Evolutionary conservation across 2,329 filamentous ascomycete species (phyloP).

Genomic region (Aureobasidium mangrovei): DNA sequence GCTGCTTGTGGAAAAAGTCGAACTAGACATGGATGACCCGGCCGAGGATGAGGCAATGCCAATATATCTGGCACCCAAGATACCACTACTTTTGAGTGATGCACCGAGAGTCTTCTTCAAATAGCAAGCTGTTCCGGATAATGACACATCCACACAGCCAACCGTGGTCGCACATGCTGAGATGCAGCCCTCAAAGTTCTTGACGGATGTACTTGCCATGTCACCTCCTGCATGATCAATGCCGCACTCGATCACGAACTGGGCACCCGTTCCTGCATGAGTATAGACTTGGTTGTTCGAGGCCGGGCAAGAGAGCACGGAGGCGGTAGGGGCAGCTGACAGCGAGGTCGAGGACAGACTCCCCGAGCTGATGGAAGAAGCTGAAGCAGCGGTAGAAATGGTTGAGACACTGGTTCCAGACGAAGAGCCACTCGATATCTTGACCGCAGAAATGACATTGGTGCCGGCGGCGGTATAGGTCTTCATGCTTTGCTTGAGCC

Average conservation of each 20-base stretch:
- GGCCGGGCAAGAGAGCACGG: conserved; percentile 18
- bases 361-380: neutral
- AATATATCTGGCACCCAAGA: conserved; percentile 24
- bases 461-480: conserved; percentile 10
- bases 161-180: conserved; percentile 19
- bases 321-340: conserved; percentile 14
- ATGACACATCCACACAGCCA: conserved; percentile 21
- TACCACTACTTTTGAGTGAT: conserved; percentile 15
- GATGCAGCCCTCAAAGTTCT: conserved; percentile 20
- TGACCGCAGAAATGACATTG: conserved; percentile 15
- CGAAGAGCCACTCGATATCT: conserved; percentile 1
- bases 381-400: neutral
- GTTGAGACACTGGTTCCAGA: neutral
- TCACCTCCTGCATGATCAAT: conserved; percentile 25
- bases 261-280: conserved; percentile 16
- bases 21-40: neutral
- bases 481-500: conserved; percentile 16
- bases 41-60: neutral
- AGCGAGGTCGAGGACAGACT: conserved; percentile 13
- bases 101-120: conserved; percentile 18
- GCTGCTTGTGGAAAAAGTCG: neutral
- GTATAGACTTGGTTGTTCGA: conserved; percentile 19
- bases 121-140: conserved; percentile 20
- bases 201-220: conserved; percentile 17
- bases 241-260: conserved; percentile 25